Evolutionary conservation across 2,329 filamentous ascomycete species (phyloP).

Genomic region (Simplicillium sp.): DNA sequence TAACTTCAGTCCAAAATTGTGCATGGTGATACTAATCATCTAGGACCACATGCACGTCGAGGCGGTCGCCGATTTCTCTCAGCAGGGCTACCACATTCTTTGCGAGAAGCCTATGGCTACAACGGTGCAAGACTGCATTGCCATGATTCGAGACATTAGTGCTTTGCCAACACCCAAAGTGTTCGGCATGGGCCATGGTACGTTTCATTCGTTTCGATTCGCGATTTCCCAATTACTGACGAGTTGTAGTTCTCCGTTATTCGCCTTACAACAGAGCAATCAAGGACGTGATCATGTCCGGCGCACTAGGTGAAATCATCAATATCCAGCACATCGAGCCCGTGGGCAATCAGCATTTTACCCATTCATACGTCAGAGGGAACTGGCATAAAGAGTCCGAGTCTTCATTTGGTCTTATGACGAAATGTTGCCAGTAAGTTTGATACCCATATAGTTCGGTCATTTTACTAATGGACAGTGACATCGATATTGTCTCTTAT

Average conservation of each 20-base stretch:
- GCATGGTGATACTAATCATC: background rate
- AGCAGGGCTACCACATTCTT: slow-evolving; percentile 9
- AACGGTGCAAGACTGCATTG: slow-evolving; percentile 8
- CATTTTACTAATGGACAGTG: background rate
- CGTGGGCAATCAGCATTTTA: slow-evolving; percentile 10
- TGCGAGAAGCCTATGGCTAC: slow-evolving; percentile 11
- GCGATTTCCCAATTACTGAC: background rate
- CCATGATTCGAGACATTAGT: slow-evolving; percentile 4
- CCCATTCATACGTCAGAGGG: slow-evolving; percentile 10
- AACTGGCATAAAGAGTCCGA: slow-evolving; percentile 9
- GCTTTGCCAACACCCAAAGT: slow-evolving; percentile 2
- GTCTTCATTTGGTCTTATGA: slow-evolving; percentile 9
- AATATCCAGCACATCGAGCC: slow-evolving; percentile 11
- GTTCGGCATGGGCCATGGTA: slow-evolving; percentile 10
- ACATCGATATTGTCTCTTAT: slow-evolving; percentile 10
- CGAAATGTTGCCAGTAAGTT: slow-evolving; percentile 9
- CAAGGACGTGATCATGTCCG: slow-evolving; percentile 9
- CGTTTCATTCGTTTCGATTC: background rate
- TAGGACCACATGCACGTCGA: slow-evolving; percentile 12
- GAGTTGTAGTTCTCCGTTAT: slow-evolving; percentile 7
- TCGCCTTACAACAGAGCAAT: slow-evolving; percentile 9
- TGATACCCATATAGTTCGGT: background rate
- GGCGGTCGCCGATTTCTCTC: slow-evolving; percentile 23
- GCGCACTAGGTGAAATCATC: slow-evolving; percentile 9
- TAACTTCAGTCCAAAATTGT: background rate